Conservation (phyloP, 176 grass and related monocot genomes). For the Cymbopogon citratus region DNA sequence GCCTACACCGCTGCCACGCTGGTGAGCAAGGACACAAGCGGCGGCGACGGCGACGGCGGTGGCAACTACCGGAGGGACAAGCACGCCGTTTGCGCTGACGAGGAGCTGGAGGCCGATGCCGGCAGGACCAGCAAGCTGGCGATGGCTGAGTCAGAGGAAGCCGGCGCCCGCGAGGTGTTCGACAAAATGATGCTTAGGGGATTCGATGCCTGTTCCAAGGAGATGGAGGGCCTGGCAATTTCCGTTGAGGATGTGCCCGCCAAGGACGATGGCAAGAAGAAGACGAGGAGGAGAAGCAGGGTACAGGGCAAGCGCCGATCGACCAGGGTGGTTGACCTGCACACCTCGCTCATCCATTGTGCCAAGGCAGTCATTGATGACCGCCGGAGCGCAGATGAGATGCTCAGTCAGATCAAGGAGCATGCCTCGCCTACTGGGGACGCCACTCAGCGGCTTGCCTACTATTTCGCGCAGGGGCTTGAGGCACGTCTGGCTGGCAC, state of each 20-base stretch:
- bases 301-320: not conserved
- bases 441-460: slow-evolving; percentile 41
- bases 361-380: slow-evolving; percentile 51
- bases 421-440: slow-evolving; percentile 42
- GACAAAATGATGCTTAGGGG: slow-evolving; percentile 56
- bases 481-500: slow-evolving; percentile 54
- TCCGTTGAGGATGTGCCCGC: not conserved
- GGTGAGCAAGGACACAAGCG: not conserved
- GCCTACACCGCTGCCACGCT: not conserved
- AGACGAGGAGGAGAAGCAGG: not conserved
- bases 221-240: not conserved
- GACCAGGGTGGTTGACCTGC: slow-evolving; percentile 42
- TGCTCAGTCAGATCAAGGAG: slow-evolving; percentile 47
- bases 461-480: slow-evolving; percentile 52
- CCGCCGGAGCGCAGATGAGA: slow-evolving; percentile 24
- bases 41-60: not conserved
- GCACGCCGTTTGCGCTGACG: not conserved
- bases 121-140: slow-evolving; percentile 46
- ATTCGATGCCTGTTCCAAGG: not conserved
- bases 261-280: not conserved
- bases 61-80: slow-evolving; percentile 33
- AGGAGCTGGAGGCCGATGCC: slow-evolving; percentile 32
- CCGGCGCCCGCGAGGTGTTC: slow-evolving; percentile 55
- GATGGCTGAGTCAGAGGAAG: slow-evolving; percentile 16
- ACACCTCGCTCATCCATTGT: slow-evolving; percentile 51